phyloP scores from a whole-genome alignment of 805 yeast species.

The Komagataella kurtzmanii region DNA sequence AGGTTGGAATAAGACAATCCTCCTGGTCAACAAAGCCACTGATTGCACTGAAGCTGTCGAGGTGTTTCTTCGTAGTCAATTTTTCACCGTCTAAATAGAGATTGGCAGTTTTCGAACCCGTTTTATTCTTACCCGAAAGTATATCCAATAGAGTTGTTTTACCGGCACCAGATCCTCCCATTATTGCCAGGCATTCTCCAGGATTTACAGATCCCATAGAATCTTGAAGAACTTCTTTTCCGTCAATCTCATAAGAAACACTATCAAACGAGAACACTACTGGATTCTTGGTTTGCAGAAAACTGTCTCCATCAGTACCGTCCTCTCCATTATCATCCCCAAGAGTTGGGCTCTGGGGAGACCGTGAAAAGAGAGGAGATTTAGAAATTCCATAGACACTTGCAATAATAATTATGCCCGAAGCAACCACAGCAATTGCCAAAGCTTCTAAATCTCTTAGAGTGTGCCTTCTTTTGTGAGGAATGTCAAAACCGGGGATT shows the following conservation, averaged over 20 bases:
- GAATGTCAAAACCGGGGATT: slow-evolving; percentile 78
- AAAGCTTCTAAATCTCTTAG: slow-evolving; percentile 30
- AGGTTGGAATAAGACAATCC: slow-evolving; percentile 77
- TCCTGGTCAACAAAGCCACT: slow-evolving; percentile 96
- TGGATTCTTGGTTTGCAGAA: slow-evolving; percentile 44
- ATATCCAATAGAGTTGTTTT: slow-evolving; percentile 90
- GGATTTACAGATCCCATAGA: slow-evolving; percentile 74
- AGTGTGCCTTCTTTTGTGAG: slow-evolving; percentile 34
- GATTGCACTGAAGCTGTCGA: slow-evolving; percentile 42
- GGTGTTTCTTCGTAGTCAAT: slow-evolving; percentile 12
- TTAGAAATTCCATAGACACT: slow-evolving; percentile 35
- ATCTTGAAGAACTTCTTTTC: slow-evolving; percentile 39
- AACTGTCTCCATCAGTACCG: slow-evolving; percentile 19
- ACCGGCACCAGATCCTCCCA: slow-evolving; percentile 99
- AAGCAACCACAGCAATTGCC: slow-evolving; percentile 25
- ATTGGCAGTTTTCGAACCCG: slow-evolving; percentile 55
- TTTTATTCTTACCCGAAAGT: slow-evolving; percentile 75
- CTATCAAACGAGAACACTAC: slow-evolving; percentile 67
- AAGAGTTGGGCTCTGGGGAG: slow-evolving; percentile 1
- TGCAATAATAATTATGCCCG: slow-evolving; percentile 26
- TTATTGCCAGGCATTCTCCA: slow-evolving; percentile 83
- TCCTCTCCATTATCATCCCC: slow-evolving; percentile 15
- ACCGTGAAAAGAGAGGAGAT: slow-evolving; percentile 44
- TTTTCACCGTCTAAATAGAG: slow-evolving; percentile 65
- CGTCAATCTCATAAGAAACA: slow-evolving; percentile 46